These are phyloP conservation scores for Mortierella sp. DNA, from an alignment of 371 early-diverging fungal genomes.

Conservation along the genomic window DNA sequence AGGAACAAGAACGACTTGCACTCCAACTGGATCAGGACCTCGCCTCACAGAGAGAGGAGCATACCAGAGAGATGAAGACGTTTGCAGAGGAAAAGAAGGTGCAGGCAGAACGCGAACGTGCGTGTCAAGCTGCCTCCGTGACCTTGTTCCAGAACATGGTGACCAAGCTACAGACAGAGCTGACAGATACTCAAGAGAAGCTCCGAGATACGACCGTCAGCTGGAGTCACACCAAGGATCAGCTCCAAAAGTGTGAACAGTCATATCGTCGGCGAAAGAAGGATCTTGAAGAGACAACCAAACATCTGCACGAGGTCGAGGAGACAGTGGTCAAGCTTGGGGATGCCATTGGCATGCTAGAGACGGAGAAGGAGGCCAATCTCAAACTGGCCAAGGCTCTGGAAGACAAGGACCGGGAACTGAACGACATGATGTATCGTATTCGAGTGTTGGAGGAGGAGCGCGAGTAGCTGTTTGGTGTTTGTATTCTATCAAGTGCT, in stretches of 20 bases:
- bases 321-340: constrained; percentile 29
- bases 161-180: constrained; percentile 29
- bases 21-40: constrained; percentile 24
- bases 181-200: constrained; percentile 38
- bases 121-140: constrained; percentile 19
- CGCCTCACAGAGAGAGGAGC: constrained; percentile 10
- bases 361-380: constrained; percentile 30
- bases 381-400: constrained; percentile 15
- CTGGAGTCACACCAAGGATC: constrained; percentile 44
- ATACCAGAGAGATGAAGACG: constrained; percentile 12
- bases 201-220: constrained; percentile 27
- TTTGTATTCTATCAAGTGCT: no score
- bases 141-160: constrained; percentile 45
- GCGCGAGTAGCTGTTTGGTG: no score
- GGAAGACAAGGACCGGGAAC: constrained; percentile 24
- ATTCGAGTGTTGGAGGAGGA: constrained; percentile 28
- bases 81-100: constrained; percentile 29
- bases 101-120: constrained; percentile 41
- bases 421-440: constrained; percentile 40
- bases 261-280: constrained; percentile 23
- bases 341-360: constrained; percentile 40
- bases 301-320: constrained; percentile 35
- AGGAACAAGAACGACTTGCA: constrained; percentile 13
- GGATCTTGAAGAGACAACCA: constrained; percentile 35
- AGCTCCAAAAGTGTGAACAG: constrained; percentile 29